phyloP scores from a whole-genome alignment of 2,329 filamentous ascomycete species.

The Cryphonectria japonica region DNA sequence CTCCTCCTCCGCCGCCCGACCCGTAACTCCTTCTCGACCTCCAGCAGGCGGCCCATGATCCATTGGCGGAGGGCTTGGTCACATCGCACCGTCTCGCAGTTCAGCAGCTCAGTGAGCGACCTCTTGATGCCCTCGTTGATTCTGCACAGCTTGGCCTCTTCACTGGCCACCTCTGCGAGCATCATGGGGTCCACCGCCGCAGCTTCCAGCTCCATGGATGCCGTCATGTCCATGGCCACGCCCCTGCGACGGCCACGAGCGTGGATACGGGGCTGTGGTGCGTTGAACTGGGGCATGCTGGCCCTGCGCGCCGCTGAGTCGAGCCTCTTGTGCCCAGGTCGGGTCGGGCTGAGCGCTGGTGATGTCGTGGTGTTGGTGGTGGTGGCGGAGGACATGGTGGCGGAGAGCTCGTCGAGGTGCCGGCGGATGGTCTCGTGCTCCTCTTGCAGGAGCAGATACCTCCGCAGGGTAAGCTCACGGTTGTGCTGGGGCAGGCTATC shows the following conservation, averaged over 20 bases:
- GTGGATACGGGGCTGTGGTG: conserved; percentile 33
- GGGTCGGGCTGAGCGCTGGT: conserved; percentile 29
- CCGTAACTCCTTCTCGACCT: conserved; percentile 62
- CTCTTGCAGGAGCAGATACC: conserved; percentile 57
- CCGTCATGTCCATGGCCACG: conserved; percentile 30
- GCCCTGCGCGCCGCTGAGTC: conserved; percentile 29
- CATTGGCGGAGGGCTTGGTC: conserved; percentile 59
- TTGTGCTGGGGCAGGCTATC: conserved; percentile 37
- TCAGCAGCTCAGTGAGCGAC: conserved; percentile 63
- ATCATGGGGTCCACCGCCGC: conserved; percentile 52
- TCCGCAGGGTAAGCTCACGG: conserved; percentile 55
- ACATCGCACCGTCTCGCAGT: conserved; percentile 58
- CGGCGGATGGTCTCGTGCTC: conserved; percentile 57
- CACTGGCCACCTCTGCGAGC: conserved; percentile 52
- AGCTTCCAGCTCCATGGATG: conserved; percentile 35
- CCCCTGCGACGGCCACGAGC: conserved; percentile 38
- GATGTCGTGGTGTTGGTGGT: conserved; percentile 46
- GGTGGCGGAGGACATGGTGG: conserved; percentile 40
- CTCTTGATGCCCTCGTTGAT: conserved; percentile 66
- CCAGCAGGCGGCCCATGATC: conserved; percentile 63
- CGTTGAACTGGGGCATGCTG: conserved; percentile 28
- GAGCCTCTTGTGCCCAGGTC: conserved; percentile 26
- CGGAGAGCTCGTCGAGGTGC: conserved; percentile 55
- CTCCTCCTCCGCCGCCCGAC: conserved; percentile 55
- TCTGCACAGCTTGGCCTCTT: conserved; percentile 57